These are phyloP conservation scores for Penicillium cataractarum DNA, from an alignment of 495 filamentous ascomycete genomes.

Conservation along the genomic window DNA sequence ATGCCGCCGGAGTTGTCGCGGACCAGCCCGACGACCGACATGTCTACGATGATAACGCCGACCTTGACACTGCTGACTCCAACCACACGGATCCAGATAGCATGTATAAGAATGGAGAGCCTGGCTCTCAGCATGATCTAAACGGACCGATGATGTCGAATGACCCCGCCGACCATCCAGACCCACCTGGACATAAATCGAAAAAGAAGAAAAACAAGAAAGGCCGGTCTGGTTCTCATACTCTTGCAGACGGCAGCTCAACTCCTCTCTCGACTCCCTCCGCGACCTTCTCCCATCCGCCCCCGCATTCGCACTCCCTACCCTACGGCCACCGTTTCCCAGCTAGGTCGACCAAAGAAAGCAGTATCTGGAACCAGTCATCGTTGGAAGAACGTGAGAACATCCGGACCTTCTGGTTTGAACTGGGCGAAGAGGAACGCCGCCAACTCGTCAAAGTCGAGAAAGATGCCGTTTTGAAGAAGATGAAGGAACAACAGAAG, in stretches of 20 bases:
- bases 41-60: slow-evolving; percentile 35
- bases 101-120: slow-evolving; percentile 22
- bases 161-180: slow-evolving; percentile 21
- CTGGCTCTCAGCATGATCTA: slow-evolving; percentile 15
- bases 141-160: slow-evolving; percentile 14
- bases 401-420: slow-evolving; percentile 98
- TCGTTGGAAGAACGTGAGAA: slow-evolving; percentile 91
- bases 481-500: slow-evolving; percentile 99
- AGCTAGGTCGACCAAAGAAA: slow-evolving; percentile 61
- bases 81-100: slow-evolving; percentile 23
- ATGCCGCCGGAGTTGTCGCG: slow-evolving; percentile 27
- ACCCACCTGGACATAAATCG: slow-evolving; percentile 33
- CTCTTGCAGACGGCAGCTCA: slow-evolving; percentile 41
- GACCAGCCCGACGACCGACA: slow-evolving; percentile 30
- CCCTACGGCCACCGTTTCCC: slow-evolving; percentile 33
- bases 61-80: slow-evolving; percentile 30
- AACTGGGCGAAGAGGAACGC: slow-evolving; percentile 91
- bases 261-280: slow-evolving; percentile 47
- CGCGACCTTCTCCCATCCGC: slow-evolving; percentile 46
- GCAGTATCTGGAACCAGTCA: slow-evolving; percentile 93
- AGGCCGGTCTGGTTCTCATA: slow-evolving; percentile 40
- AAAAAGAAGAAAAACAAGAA: slow-evolving; percentile 57
- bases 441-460: slow-evolving; percentile 95
- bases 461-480: slow-evolving; percentile 95
- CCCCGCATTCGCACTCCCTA: slow-evolving; percentile 38